These are phyloP conservation scores for Juncus inflexus DNA, from an alignment of 176 grass and related monocot species.

Conservation along the genomic window DNA sequence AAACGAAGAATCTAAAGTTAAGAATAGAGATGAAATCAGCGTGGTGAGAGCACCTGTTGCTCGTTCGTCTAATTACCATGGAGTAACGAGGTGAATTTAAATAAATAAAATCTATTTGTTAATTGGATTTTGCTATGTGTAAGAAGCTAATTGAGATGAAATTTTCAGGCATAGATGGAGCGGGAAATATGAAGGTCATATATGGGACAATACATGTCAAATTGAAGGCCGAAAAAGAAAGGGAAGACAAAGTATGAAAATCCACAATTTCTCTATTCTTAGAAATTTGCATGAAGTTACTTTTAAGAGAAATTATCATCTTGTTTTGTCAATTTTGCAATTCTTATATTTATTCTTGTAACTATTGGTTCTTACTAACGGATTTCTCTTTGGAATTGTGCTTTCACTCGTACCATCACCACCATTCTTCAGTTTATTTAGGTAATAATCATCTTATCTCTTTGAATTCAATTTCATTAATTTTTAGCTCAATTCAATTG, in stretches of 20 bases:
- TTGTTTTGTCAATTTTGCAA: neutral
- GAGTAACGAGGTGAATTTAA: constrained; percentile 61
- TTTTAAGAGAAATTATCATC: neutral
- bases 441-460: constrained; percentile 43
- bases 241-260: constrained; percentile 70
- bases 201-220: constrained; percentile 90
- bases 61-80: constrained; percentile 72
- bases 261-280: neutral
- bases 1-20: neutral
- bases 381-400: constrained; percentile 32
- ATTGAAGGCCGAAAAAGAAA: constrained; percentile 86
- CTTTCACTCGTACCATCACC: constrained; percentile 23
- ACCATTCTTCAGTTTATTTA: constrained; percentile 81
- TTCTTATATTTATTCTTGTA: constrained; percentile 13
- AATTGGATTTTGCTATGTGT: constrained; percentile 1
- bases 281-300: neutral
- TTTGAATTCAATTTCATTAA: neutral
- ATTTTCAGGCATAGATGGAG: constrained; percentile 89
- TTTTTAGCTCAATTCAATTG: constrained; percentile 6
- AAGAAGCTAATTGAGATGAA: constrained; percentile 19
- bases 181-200: constrained; percentile 92
- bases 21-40: neutral
- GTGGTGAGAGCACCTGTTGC: constrained; percentile 29
- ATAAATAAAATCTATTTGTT: constrained; percentile 9
- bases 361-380: constrained; percentile 28